These are phyloP conservation scores for Aristolochia californica DNA, from an alignment of 164 flowering plant genomes.

Conservation along the genomic window DNA sequence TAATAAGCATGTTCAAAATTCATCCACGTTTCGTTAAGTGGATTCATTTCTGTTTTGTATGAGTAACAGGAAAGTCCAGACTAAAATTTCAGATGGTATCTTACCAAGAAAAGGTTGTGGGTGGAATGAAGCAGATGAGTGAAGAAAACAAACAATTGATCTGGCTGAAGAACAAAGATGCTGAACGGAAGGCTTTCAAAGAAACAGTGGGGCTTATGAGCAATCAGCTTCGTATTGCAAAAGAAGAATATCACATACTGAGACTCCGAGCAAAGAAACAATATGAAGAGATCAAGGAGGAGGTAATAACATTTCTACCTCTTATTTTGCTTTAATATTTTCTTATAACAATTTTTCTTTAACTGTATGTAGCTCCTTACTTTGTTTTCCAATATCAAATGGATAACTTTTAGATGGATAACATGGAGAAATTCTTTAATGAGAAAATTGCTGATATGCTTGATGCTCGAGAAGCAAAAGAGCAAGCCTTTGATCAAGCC, in stretches of 20 bases:
- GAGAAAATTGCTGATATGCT: constrained; percentile 45
- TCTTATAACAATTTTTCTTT: too few relatives aligned
- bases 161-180: constrained; percentile 42
- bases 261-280: constrained; percentile 49
- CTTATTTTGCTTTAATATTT: background rate
- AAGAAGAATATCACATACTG: constrained; percentile 49
- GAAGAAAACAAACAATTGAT: constrained; percentile 75
- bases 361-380: background rate
- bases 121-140: constrained; percentile 56
- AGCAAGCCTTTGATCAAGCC: constrained; percentile 45
- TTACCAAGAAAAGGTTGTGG: constrained; percentile 64
- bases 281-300: constrained; percentile 65
- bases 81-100: constrained; percentile 74
- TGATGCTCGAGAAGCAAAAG: constrained; percentile 37
- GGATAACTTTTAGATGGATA: constrained; percentile 46
- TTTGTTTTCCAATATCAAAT: background rate
- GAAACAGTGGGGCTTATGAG: constrained; percentile 35
- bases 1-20: background rate
- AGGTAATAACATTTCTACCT: constrained; percentile 30
- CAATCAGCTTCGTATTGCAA: constrained; percentile 46
- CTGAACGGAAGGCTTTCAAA: constrained; percentile 41
- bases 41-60: background rate
- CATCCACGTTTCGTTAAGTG: background rate
- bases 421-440: constrained; percentile 57
- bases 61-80: constrained; percentile 44